Base-by-base conservation (phyloP, 371 early-diverging fungal species). In the Mycotypha africana region DNA sequence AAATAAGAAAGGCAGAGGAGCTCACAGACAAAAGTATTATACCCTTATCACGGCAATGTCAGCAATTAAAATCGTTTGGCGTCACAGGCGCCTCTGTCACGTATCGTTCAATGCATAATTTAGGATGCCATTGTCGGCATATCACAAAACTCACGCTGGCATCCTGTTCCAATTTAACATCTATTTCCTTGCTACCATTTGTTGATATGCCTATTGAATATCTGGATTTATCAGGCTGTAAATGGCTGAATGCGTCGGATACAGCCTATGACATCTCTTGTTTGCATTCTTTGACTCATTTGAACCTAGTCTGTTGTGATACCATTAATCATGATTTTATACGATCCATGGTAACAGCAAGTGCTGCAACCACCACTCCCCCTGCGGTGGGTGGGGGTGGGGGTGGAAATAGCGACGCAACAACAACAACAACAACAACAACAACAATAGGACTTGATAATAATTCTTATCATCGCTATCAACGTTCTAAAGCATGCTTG, bases 221-320 rank as follows among this genome's bases (percentile, higher is more conserved):
- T 22, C 47, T 73, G 22, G 67, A 69, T 33, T 30, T 73, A 21
- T 54, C 63, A 21, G 65, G 65, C 4, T 67, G 65, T 31, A 58
- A 58, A 38, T 73, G 74, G 69, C 51, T 73, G 14, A 58, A 55
- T 28, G 61, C 51, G 10, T 47, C 42, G 23, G 65, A 73, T n/a
- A 73, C 74, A n/a, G 70, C 70, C 0, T 42, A 50, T 38, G 74
- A 73, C 31, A 28, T 73, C 0, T 36, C 56, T 5, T 50, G 50
- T 1, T 56, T 73, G 21, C 30, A 41, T 3, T 19, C 47, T 15
- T 42, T 73, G 26, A 60, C 52, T 14, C 56, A 60, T 23, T 55
- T 73, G 1, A 64, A 62, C 24, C 56, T 73, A n/a, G 50, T 73
- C 2, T 66, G 69, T 45, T 66, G 70, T 24, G 51, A 47, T 38